A percentile compares a stretch with the other conserved stretches of the same genome.
These are phyloP conservation scores for Mycena crocata DNA, from an alignment of 768 basidiomycete genomes.

Conservation along the genomic window DNA sequence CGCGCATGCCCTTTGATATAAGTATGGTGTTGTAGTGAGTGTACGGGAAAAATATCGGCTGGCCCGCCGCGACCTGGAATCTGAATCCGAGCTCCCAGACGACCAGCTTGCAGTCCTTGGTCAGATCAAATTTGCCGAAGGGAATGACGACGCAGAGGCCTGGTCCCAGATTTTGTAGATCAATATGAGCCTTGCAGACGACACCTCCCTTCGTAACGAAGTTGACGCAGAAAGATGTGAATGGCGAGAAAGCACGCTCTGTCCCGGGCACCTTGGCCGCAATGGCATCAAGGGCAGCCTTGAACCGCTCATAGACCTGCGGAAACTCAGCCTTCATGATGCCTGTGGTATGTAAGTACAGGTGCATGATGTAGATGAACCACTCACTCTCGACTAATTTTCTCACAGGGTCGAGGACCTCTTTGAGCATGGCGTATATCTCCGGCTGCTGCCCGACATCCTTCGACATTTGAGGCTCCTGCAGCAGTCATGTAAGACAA, in stretches of 20 bases:
- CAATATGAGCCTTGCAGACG: constrained; percentile 8
- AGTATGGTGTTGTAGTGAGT: constrained; percentile 25
- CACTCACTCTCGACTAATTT: neutral
- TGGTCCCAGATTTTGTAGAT: constrained; percentile 2
- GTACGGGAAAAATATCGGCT: constrained; percentile 26
- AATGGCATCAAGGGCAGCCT: neutral
- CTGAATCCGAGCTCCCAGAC: constrained; percentile 16
- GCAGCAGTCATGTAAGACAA: neutral
- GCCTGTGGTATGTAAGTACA: neutral
- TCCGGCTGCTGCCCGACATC: neutral
- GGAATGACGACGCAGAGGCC: constrained; percentile 23
- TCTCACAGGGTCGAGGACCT: neutral
- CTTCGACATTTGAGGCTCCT: constrained; percentile 4
- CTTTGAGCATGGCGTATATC: neutral
- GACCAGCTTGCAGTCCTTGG: constrained; percentile 4
- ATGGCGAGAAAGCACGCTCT: constrained; percentile 14
- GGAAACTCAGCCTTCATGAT: constrained; percentile 13
- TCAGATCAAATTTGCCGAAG: constrained; percentile 14
- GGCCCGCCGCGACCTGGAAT: constrained; percentile 19
- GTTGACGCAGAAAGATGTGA: constrained; percentile 23
- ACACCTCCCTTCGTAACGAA: neutral
- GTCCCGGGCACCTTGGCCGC: neutral
- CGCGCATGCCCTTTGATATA: constrained; percentile 4
- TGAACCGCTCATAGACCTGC: neutral
- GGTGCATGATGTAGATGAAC: neutral